These are phyloP conservation scores for Psidium guajava DNA, from an alignment of 345 rosid genomes.

Conservation along the genomic window DNA sequence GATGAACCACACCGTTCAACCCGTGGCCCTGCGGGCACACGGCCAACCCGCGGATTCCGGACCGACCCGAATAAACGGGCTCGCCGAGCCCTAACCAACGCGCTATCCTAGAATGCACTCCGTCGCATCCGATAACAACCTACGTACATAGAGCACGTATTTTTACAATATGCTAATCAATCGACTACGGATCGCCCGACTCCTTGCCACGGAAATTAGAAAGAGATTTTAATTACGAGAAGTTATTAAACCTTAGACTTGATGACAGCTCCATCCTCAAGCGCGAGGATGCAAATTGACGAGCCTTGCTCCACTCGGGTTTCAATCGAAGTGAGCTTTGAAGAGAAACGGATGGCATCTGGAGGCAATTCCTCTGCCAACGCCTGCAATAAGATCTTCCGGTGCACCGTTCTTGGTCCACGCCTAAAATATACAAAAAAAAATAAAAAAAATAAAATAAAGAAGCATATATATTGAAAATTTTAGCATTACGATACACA, in stretches of 20 bases:
- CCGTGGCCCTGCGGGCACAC: slow-evolving; percentile 18
- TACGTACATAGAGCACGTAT: neutral
- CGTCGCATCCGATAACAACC: slow-evolving; percentile 41
- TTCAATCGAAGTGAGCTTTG: slow-evolving; percentile 15
- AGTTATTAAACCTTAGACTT: slow-evolving; percentile 8
- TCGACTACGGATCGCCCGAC: neutral
- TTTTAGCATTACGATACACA: neutral
- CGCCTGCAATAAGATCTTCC: slow-evolving; percentile 9
- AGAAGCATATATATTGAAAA: neutral
- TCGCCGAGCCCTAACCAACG: slow-evolving; percentile 16
- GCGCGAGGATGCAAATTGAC: neutral
- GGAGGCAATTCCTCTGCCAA: slow-evolving; percentile 24
- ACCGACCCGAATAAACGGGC: slow-evolving; percentile 13
- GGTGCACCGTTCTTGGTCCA: slow-evolving; percentile 11
- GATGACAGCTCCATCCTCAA: slow-evolving; percentile 25
- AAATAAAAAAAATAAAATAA: neutral
- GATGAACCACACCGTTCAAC: neutral
- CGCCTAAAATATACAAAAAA: neutral
- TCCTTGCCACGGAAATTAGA: neutral
- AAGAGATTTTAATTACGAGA: neutral
- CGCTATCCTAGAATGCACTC: slow-evolving; percentile 28
- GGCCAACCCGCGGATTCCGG: slow-evolving; percentile 18
- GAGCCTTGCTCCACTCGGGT: neutral
- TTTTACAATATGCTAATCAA: neutral
- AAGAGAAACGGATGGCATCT: slow-evolving; percentile 17